These are phyloP conservation scores for Straminergon stramineum DNA, from an alignment of 225 moss, liverwort and hornwort species.

Conservation along the genomic window DNA sequence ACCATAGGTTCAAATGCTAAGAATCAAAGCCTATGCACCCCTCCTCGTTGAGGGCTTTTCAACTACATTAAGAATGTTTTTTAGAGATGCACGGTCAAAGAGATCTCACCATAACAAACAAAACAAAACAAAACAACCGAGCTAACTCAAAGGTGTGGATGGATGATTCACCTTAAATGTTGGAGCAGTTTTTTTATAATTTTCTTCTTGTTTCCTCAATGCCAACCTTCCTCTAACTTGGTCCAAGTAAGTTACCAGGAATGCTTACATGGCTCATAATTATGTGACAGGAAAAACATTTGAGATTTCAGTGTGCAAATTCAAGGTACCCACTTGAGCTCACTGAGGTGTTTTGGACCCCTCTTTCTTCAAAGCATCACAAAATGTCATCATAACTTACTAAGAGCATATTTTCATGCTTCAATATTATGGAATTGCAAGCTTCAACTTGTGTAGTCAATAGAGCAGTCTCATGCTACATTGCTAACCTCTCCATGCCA, in stretches of 20 bases:
- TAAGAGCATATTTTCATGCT: not conserved
- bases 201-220: not conserved
- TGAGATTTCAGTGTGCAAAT: not conserved
- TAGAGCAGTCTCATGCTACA: not conserved
- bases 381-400: not conserved
- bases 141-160: too few relatives aligned
- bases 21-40: too few relatives aligned
- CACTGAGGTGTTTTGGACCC: too few relatives aligned
- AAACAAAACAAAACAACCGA: too few relatives aligned
- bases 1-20: too few relatives aligned
- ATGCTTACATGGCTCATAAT: not conserved
- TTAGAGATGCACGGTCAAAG: too few relatives aligned
- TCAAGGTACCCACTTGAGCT: not conserved
- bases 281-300: not conserved
- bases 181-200: not conserved
- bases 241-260: not conserved
- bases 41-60: too few relatives aligned
- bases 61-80: too few relatives aligned
- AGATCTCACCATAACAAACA: too few relatives aligned
- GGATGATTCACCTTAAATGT: too few relatives aligned
- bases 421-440: not conserved
- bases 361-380: not conserved
- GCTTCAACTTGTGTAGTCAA: not conserved
- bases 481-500: not conserved
- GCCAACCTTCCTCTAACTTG: not conserved